Percentiles rank a stretch among this genome's conserved stretches.
These are phyloP conservation scores for Biscogniauxia marginata DNA, from an alignment of 2,329 filamentous ascomycete species.

Conservation along the genomic window DNA sequence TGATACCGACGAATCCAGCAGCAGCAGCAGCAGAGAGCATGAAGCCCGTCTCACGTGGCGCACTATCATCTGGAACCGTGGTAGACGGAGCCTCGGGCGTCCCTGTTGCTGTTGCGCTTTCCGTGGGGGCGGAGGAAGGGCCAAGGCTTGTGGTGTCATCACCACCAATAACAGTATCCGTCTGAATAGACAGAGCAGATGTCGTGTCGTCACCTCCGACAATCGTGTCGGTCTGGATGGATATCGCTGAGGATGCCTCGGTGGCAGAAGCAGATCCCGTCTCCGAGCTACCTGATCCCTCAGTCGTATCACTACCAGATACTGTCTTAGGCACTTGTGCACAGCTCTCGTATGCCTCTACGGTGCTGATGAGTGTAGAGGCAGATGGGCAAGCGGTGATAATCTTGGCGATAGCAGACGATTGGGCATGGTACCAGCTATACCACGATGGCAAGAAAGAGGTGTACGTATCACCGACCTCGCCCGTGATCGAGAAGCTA, in stretches of 20 bases:
- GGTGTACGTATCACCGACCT: slow-evolving; percentile 19
- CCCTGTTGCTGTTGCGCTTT: background rate
- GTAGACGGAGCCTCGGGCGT: slow-evolving; percentile 2
- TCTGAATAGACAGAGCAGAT: background rate
- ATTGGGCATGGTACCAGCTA: slow-evolving; percentile 22
- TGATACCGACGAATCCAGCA: slow-evolving; percentile 16
- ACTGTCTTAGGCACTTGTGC: slow-evolving; percentile 4
- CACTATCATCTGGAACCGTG: background rate
- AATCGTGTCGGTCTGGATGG: background rate
- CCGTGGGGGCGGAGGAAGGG: background rate
- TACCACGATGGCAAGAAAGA: slow-evolving; percentile 26
- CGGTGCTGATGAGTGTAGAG: slow-evolving; percentile 13
- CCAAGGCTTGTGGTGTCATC: too few relatives aligned
- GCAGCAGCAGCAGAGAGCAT: slow-evolving; percentile 16
- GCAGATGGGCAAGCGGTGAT: slow-evolving; percentile 20
- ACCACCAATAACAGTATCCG: background rate
- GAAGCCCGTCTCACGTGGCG: slow-evolving; percentile 14
- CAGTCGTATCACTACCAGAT: background rate
- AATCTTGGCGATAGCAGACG: slow-evolving; percentile 14
- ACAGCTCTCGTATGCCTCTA: slow-evolving; percentile 21
- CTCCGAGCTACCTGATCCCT: background rate
- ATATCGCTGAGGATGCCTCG: slow-evolving; percentile 1
- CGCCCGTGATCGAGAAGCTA: slow-evolving; percentile 24
- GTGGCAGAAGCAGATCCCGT: background rate
- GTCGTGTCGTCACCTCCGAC: background rate